Conservation (phyloP, 75 land plant species). For the Picea glauca region DNA sequence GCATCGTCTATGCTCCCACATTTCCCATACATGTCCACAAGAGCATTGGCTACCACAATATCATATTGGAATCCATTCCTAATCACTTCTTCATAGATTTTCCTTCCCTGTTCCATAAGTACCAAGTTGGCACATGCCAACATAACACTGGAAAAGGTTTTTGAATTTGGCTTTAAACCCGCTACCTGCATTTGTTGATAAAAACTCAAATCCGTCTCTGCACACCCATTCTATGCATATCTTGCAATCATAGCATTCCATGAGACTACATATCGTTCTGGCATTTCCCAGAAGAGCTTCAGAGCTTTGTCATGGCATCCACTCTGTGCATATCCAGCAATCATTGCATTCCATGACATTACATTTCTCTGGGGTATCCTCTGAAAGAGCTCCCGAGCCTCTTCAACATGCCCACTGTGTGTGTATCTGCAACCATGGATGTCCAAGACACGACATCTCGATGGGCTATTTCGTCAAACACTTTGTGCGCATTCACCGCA, state of each 20-base stretch:
- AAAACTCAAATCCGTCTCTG: slow-evolving; percentile 13
- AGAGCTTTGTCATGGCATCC: slow-evolving; percentile 15
- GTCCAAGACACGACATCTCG: slow-evolving; percentile 47
- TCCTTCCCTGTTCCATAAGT: slow-evolving; percentile 10
- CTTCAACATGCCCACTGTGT: slow-evolving; percentile 21
- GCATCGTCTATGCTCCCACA: slow-evolving; percentile 26
- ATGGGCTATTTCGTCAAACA: slow-evolving; percentile 7
- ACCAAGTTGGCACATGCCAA: slow-evolving; percentile 36
- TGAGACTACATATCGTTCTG: slow-evolving; percentile 19
- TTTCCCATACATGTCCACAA: slow-evolving; percentile 48
- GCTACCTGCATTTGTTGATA: slow-evolving; percentile 9
- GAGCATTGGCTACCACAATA: slow-evolving; percentile 24
- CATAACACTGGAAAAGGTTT: slow-evolving; percentile 31
- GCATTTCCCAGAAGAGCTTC: slow-evolving; percentile 17
- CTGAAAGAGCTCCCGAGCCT: slow-evolving; percentile 35
- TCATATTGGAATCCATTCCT: slow-evolving; percentile 18
- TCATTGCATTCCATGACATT: slow-evolving; percentile 45
- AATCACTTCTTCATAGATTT: slow-evolving; percentile 31
- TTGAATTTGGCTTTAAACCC: slow-evolving; percentile 15
- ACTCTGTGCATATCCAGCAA: slow-evolving; percentile 20
- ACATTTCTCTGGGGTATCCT: slow-evolving; percentile 21
- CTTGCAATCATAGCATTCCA: slow-evolving; percentile 50
- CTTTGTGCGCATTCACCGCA: slow-evolving; percentile 25
- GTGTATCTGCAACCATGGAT: slow-evolving; percentile 51
- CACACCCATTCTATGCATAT: slow-evolving; percentile 26